phyloP scores from a whole-genome alignment of 2,329 filamentous ascomycete genomes.

The Neurospora crassa region DNA sequence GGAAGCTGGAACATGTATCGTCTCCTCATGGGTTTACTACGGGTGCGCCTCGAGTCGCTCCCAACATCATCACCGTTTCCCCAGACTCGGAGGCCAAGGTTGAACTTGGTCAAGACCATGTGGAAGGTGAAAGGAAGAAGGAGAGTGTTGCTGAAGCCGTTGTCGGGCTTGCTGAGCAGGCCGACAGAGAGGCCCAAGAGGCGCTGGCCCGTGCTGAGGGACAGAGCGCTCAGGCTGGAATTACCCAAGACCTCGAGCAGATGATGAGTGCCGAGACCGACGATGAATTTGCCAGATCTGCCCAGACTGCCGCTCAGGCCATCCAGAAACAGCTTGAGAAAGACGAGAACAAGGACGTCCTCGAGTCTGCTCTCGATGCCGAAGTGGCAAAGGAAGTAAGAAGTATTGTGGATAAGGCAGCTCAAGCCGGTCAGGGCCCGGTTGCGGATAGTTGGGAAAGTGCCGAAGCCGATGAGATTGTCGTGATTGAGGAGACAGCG shows the following conservation, averaged over 20 bases:
- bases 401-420: conserved; percentile 45
- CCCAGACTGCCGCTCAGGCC: conserved; percentile 34
- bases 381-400: conserved; percentile 40
- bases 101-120: not conserved
- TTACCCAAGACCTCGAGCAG: conserved; percentile 38
- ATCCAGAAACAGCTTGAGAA: conserved; percentile 47
- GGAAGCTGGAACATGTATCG: conserved; percentile 23
- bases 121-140: conserved; percentile 27
- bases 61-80: conserved; percentile 5
- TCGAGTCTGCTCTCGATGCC: conserved; percentile 43
- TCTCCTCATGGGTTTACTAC: conserved; percentile 18
- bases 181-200: conserved; percentile 49
- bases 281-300: conserved; percentile 43
- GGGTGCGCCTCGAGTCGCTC: conserved; percentile 5
- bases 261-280: conserved; percentile 42
- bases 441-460: conserved; percentile 90
- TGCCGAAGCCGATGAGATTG: conserved; percentile 62
- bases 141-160: conserved; percentile 66
- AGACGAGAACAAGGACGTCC: conserved; percentile 39
- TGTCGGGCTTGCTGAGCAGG: conserved; percentile 49
- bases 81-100: conserved; percentile 7
- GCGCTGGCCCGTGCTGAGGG: conserved; percentile 49
- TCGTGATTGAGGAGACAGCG: conserved; percentile 54
- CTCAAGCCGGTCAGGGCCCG: conserved; percentile 46
- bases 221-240: conserved; percentile 37